Base-by-base conservation (phyloP, 352 stramenopile genomes). In the Globisporangium solare region DNA sequence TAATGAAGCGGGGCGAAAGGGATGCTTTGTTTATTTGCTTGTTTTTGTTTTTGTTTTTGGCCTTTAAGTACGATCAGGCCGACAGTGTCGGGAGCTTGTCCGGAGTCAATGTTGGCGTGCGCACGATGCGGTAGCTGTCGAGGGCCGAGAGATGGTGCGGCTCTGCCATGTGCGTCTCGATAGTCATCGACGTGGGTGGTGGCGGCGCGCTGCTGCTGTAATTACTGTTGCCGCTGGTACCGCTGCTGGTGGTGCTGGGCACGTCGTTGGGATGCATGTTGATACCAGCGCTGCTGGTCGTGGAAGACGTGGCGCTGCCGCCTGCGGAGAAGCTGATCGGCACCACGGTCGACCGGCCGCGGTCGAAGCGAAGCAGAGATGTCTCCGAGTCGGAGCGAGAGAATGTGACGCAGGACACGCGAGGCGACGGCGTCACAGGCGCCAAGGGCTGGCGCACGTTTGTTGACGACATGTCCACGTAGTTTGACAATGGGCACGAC, bases 71-170 rank as follows among this genome's bases (percentile, higher is more conserved):
- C n/a, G 27, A 35, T 35, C 27, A 35, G 27, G 27, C 27, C 27
- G 27, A 10, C 27, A 35, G 7, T 11, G 27, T 35, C 4, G 27
- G 27, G 27, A 35, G 27, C 27, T 35, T 35, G 27, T 35, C 27
- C 27, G 27, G 27, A 35, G 27, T 35, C 27, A 85, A 83, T 39
- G 73, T 89, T 42, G 78, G 79, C 12, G 79, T 89, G 27, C 59
- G 73, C 51, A 86, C 75, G 54, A 86, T 86, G 42, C 64, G 68
- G 58, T 89, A 89, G 54, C 68, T 83, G 27, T 72, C 49, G 35
- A 66, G 49, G 4, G 51, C 27, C n/a, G 57, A 58, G n/a, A 59
- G 59, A 10, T 58, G 46, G 32, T 74, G 69, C 10, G 68, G 32
- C 37, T 76, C 62, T 41, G 67, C 61, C 18, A 69, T 58, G 31